phyloP scores from a whole-genome alignment of 176 grass and related monocot species.

The Oryza glaberrima region DNA sequence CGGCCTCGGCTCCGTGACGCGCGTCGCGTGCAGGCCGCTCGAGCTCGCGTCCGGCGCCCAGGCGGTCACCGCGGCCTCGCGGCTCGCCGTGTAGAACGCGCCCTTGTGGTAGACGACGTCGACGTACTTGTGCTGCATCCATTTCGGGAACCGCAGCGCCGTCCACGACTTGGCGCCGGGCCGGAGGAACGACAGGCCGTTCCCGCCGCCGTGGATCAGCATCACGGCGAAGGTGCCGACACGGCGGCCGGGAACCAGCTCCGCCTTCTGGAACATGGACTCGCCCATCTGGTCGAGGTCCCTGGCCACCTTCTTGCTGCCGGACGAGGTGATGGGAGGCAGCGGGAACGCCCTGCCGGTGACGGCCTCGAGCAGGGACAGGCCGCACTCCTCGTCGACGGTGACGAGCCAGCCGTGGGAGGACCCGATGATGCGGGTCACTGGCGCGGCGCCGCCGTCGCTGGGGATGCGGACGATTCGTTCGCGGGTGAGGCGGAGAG shows the following conservation, averaged over 20 bases:
- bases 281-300: neutral
- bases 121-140: neutral
- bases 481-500: too few species aligned
- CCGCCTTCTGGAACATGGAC: neutral
- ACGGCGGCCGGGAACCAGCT: neutral
- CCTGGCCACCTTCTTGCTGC: neutral
- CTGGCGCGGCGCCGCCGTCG: too few species aligned
- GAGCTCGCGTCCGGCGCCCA: neutral
- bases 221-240: neutral
- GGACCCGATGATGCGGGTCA: neutral
- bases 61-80: slow-evolving; percentile 1
- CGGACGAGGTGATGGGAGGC: neutral
- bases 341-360: neutral
- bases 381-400: neutral
- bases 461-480: too few species aligned
- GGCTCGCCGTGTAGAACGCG: neutral
- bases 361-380: slow-evolving; percentile 14
- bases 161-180: neutral
- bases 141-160: neutral
- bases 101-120: slow-evolving; percentile 9
- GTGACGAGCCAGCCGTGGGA: slow-evolving; percentile 12
- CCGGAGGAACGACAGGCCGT: neutral
- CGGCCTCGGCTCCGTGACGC: neutral
- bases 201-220: slow-evolving; percentile 6
- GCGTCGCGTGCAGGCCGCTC: neutral